Percentiles rank a stretch among this genome's conserved stretches.
phyloP scores from a whole-genome alignment of 345 rosid genomes.

The Salix arbutifolia region DNA sequence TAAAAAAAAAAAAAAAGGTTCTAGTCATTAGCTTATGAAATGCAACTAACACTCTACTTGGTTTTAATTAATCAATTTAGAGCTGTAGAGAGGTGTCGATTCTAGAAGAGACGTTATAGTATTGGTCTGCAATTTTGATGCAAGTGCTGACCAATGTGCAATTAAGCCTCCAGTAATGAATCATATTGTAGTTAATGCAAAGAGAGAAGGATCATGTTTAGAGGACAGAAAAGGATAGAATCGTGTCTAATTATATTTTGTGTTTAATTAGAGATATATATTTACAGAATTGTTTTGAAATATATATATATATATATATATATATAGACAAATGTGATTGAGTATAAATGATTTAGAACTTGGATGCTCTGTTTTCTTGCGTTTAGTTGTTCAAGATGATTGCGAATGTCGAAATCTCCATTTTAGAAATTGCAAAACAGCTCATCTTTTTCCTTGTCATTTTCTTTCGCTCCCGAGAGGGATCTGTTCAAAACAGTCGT shows the following conservation, averaged over 20 bases:
- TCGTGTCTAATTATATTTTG: no score
- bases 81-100: background rate
- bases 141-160: background rate
- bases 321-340: no score
- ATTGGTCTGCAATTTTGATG: background rate
- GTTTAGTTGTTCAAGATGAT: background rate
- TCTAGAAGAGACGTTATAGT: background rate
- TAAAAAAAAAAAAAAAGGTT: no score
- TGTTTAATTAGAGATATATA: no score
- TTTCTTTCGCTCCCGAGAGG: background rate
- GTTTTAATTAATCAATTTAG: background rate
- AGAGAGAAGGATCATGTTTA: background rate
- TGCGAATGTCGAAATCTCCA: background rate
- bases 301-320: no score
- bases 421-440: background rate
- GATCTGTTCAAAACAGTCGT: background rate
- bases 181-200: background rate
- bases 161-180: background rate
- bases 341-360: background rate
- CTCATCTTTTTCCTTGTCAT: background rate
- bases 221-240: background rate
- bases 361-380: background rate
- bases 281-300: no score
- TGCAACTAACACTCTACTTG: background rate
- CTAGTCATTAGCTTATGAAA: background rate